Conservation (phyloP, 306 rosid species). For the Acacia confusa region DNA sequence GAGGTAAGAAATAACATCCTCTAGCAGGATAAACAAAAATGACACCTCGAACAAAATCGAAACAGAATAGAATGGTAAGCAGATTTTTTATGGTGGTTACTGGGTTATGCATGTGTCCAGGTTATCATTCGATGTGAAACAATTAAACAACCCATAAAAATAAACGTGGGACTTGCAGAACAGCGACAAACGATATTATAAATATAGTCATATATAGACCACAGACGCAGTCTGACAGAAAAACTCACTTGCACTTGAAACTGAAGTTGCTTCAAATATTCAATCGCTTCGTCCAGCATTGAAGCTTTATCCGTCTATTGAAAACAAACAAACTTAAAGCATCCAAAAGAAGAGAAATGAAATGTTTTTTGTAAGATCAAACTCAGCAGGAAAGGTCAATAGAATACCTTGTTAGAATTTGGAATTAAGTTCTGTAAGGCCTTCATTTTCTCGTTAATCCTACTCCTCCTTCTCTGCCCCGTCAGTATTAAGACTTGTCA, state of each 20-base stretch:
- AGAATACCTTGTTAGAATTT: constrained; percentile 84
- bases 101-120: background rate
- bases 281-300: constrained; percentile 93
- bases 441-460: constrained; percentile 93
- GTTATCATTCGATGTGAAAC: background rate
- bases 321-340: constrained; percentile 8
- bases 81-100: background rate
- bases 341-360: constrained; percentile 7
- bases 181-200: background rate
- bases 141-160: background rate
- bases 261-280: constrained; percentile 96
- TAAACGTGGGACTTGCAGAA: background rate
- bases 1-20: background rate
- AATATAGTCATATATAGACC: background rate
- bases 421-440: constrained; percentile 92
- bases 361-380: constrained; percentile 7
- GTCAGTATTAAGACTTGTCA: constrained; percentile 32
- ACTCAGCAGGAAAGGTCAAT: background rate
- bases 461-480: constrained; percentile 87
- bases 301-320: constrained; percentile 95
- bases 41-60: background rate
- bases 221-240: constrained; percentile 25
- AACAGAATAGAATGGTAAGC: background rate
- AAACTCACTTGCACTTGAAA: constrained; percentile 74
- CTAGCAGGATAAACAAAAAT: background rate